Base-by-base conservation (phyloP, 805 yeast genomes). In the Saccharomycopsis schoenii region DNA sequence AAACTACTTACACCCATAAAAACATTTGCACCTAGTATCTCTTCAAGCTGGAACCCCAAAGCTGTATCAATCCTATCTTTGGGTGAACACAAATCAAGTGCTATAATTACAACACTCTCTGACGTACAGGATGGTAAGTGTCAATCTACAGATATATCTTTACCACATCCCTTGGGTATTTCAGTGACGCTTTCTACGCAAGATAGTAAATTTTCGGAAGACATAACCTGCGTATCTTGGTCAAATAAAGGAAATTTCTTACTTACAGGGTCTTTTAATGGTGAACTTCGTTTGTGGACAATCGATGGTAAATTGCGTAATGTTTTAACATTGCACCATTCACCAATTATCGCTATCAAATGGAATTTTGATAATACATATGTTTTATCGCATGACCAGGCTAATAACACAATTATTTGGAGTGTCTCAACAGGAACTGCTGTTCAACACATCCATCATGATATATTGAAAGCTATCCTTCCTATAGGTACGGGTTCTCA, bases 201-300 rank as follows among this genome's bases (percentile, higher is more conserved):
- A 24, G 42, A 51, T 1, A 51, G 10, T 17, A 41, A 40, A 10
- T 6, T n/a, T 52, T 19, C 58, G 19, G 61, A 60, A 39, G 15
- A 73, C 69, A 66, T 77, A 1, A 73, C 78, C 1, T 64, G 68
- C 34, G 59, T 80, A 2, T 65, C 82, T 10, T 89, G 96, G 96
- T 80, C 89, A 12, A 85, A 86, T 1, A 73, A 74, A 59, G 96
- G 96, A 0, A 74, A 80, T 50, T 66, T 77, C 14, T 70, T 90
- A 2, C 76, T 86, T 14, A 86, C 92, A 0, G 87, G 85, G 2
- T 78, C 84, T 1, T 82, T 79, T 60, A 79, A 79, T 67, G 97
- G 97, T 14, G 93, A 87, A 66, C 67, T 91, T 9, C 74, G 93
- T 60, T 75, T 88, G n/a, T 91, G 96, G 96, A 80, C 84, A 11